Evolutionary conservation across 768 basidiomycete species (phyloP).

Genomic region (Tulasnella sp.): DNA sequence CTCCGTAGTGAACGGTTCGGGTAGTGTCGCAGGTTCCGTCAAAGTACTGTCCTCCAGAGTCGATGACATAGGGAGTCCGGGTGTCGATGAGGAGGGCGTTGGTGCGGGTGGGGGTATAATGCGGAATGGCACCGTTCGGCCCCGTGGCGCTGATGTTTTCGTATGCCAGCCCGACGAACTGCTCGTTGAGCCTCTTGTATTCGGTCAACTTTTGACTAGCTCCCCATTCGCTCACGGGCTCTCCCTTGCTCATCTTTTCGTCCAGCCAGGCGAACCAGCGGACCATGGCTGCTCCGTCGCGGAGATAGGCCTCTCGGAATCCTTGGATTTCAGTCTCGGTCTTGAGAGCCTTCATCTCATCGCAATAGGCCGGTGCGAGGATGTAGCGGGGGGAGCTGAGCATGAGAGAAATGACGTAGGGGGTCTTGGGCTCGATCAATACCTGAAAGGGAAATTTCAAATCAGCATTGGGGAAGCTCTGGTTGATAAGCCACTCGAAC

Average conservation of each 20-base stretch:
- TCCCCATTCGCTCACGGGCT: conserved; percentile 85
- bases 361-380: conserved; percentile 67
- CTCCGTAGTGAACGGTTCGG: conserved; percentile 72
- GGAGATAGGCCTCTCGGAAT: conserved; percentile 77
- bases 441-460: conserved; percentile 47
- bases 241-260: conserved; percentile 70
- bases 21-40: conserved; percentile 78
- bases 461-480: background rate
- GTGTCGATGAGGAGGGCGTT: conserved; percentile 74
- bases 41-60: conserved; percentile 86
- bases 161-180: conserved; percentile 87
- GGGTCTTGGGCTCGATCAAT: conserved; percentile 72
- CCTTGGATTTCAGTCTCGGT: conserved; percentile 85
- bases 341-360: conserved; percentile 84
- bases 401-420: conserved; percentile 85
- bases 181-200: conserved; percentile 68
- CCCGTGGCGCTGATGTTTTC: conserved; percentile 90
- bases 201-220: conserved; percentile 83
- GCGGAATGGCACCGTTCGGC: conserved; percentile 87
- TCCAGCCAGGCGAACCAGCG: conserved; percentile 84
- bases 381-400: conserved; percentile 83
- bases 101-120: conserved; percentile 79
- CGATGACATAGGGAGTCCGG: conserved; percentile 86
- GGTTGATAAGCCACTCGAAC: background rate
- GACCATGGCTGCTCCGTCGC: conserved; percentile 86